Conservation (phyloP, 2,329 filamentous ascomycete genomes). For the Zymoseptoria crescenta region DNA sequence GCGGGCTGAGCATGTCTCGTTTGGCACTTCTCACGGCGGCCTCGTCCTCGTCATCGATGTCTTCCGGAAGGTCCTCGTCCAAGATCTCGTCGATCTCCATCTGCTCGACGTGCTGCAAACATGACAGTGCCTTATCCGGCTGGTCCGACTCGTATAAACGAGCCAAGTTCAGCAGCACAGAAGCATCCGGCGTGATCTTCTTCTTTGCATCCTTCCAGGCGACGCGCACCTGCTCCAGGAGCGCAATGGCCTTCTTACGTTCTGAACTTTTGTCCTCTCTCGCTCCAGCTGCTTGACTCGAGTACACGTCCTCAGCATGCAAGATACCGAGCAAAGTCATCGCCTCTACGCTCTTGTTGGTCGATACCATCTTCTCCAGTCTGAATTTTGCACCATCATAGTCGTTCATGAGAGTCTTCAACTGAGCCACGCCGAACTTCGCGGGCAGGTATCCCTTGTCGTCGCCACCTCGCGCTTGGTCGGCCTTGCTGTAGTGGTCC, state of each 20-base stretch:
- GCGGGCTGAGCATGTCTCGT: conserved; percentile 74
- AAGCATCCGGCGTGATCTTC: conserved; percentile 69
- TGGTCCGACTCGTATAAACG: conserved; percentile 79
- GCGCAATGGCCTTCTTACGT: conserved; percentile 73
- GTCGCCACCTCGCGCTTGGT: conserved; percentile 84
- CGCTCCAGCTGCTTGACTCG: conserved; percentile 59
- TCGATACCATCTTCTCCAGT: conserved; percentile 75
- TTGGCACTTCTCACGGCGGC: conserved; percentile 42
- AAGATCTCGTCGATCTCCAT: conserved; percentile 75
- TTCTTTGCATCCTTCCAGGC: conserved; percentile 93
- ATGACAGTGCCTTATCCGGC: conserved; percentile 86
- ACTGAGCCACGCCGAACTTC: conserved; percentile 87
- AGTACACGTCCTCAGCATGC: conserved; percentile 90
- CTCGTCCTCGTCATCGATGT: conserved; percentile 21
- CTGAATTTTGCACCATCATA: conserved; percentile 86
- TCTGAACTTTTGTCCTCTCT: conserved; percentile 85
- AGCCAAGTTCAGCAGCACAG: conserved; percentile 84
- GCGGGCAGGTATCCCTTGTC: conserved; percentile 87
- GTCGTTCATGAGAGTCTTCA: conserved; percentile 76
- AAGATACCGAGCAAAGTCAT: conserved; percentile 87
- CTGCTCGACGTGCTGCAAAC: conserved; percentile 84
- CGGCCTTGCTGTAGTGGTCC: conserved; percentile 82
- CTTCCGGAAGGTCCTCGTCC: conserved; percentile 55
- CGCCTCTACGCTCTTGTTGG: conserved; percentile 67
- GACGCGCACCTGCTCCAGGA: conserved; percentile 75